Evolutionary conservation across 1,284 basidiomycete genomes (phyloP).

Genomic region (Apiotrichum laibachii): DNA sequence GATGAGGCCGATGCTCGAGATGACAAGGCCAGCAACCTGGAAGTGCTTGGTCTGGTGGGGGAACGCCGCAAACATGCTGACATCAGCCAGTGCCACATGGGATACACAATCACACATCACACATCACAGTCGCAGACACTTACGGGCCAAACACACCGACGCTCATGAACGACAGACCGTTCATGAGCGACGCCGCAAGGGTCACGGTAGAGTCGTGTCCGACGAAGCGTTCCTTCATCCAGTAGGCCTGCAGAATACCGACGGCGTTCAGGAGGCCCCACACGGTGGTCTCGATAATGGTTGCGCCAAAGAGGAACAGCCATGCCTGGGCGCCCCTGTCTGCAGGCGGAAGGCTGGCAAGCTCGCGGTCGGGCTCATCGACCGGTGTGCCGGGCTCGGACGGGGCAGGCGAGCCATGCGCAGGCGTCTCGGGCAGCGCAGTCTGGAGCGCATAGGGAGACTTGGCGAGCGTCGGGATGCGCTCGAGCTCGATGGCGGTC

Average conservation of each 20-base stretch:
- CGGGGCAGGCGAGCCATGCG: not conserved
- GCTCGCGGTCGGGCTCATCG: not conserved
- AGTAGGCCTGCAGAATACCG: conserved; percentile 46
- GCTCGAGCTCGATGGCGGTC: not conserved
- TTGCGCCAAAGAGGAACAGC: conserved; percentile 43
- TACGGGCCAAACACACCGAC: conserved; percentile 38
- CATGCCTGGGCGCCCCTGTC: conserved; percentile 44
- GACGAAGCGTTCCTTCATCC: conserved; percentile 37
- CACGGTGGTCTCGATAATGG: conserved; percentile 41
- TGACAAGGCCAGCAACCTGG: conserved; percentile 29
- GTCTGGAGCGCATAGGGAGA: not conserved
- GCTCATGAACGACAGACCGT: conserved; percentile 43
- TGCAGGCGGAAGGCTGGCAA: conserved; percentile 30
- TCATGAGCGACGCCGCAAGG: conserved; percentile 42
- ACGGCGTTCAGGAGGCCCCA: conserved; percentile 47
- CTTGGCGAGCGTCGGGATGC: not conserved
- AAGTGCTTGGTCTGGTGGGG: conserved; percentile 26
- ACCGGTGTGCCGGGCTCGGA: not conserved
- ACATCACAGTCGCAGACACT: conserved; percentile 17
- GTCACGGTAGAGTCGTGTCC: conserved; percentile 21
- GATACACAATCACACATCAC: too few species aligned
- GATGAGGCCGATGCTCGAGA: conserved; percentile 28
- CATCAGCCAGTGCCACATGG: too few species aligned
- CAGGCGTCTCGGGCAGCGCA: not conserved
- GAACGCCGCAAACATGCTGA: conserved; percentile 29